phyloP scores from a whole-genome alignment of 2,329 filamentous ascomycete genomes.

The Diplodia scrobiculata region DNA sequence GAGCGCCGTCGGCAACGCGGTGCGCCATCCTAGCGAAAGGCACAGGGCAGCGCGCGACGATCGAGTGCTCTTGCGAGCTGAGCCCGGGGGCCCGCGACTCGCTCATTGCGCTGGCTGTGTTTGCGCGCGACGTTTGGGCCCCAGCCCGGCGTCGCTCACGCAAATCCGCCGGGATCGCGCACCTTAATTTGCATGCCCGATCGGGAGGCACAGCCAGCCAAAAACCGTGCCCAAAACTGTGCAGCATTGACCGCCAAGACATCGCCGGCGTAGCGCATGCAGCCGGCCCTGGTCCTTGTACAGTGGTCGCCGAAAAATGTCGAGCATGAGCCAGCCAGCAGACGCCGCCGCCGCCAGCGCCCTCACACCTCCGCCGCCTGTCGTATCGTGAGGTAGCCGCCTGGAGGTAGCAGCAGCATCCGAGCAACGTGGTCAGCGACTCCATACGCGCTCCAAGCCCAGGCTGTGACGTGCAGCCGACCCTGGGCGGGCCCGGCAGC shows the following conservation, averaged over 20 bases:
- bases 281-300: slow-evolving; percentile 4
- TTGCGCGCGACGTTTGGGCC: background rate
- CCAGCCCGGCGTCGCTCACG: background rate
- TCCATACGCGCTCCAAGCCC: background rate
- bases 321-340: slow-evolving; percentile 19
- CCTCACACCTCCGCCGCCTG: slow-evolving; percentile 6
- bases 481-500: slow-evolving; percentile 11
- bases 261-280: slow-evolving; percentile 1
- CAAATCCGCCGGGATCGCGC: slow-evolving; percentile 25
- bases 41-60: slow-evolving; percentile 7
- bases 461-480: slow-evolving; percentile 20
- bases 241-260: slow-evolving; percentile 25
- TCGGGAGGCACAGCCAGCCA: slow-evolving; percentile 24
- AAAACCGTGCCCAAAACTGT: slow-evolving; percentile 1
- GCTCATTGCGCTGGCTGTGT: background rate
- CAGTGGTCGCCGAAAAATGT: slow-evolving; percentile 19
- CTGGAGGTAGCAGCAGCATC: background rate
- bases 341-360: background rate
- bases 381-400: slow-evolving; percentile 20
- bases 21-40: slow-evolving; percentile 19
- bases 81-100: background rate
- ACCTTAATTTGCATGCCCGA: slow-evolving; percentile 27
- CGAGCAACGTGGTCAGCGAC: background rate
- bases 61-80: background rate
- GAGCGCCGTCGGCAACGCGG: slow-evolving; percentile 23